Evolutionary conservation across 352 stramenopile genomes (phyloP), one percentile per base, ranked within the genome.

Genomic region (Lagenidium sp.): DNA sequence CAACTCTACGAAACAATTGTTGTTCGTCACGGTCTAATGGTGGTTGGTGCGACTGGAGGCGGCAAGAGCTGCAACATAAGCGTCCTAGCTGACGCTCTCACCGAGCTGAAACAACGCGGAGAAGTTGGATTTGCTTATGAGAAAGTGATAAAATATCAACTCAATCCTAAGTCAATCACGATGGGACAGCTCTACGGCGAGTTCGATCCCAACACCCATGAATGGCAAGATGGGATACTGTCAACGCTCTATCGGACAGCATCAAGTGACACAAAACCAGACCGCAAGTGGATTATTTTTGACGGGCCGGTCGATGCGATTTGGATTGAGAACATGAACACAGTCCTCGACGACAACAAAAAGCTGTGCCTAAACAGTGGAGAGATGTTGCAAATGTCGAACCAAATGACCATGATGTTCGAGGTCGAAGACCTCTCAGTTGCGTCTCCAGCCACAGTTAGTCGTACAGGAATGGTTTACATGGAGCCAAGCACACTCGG

Each of bases 271-370:
- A 94, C 90, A 0, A 94, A 95, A 63, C 49, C 80, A 0, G 92
- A 96, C 46, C 76, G 85, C 26, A 97, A 97, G 53, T 97, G 90
- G 90, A 85, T 97, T 35, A 88, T 97, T 32, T 97, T 97, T 53
- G 91, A 97, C 44, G 91, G 91, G 0, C 91, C 91, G 0, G 91
- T 97, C 1, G 91, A 97, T 63, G 86, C 91, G 1, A 95, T 97
- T 53, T 97, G 91, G 91, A 97, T 97, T 58, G 91, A 97, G 56
- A 97, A 96, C 58, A 97, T 97, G 91, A 97, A 97, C 65, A 97
- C 91, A 0, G 91, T 97, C 31, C 73, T 97, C 13, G 91, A 97
- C 41, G 90, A 97, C 51, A 97, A 97, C 69, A 97, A 97, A 58
- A 96, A 97, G 50, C 59, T 98, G 1, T 97, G 88, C 43, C 59